Base-by-base conservation (phyloP, 306 rosid genomes). In the Inga laurina region DNA sequence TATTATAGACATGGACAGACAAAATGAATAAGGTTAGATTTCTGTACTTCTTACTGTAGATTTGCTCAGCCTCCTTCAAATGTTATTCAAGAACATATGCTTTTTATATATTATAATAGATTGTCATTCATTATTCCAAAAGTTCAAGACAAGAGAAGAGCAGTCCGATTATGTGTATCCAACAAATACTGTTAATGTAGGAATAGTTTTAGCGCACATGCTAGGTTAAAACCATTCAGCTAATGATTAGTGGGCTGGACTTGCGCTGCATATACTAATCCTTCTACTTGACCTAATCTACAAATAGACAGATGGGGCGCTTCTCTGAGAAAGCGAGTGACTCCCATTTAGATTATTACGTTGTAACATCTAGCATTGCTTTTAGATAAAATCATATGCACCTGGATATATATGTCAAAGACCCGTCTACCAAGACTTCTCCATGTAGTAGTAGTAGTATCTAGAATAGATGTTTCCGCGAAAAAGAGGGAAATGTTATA, bases 381-480 rank as follows among this genome's bases (percentile, higher is more conserved):
- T 39, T n/a, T n/a, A 10, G 34, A 32, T 37, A 69, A 72, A 67
- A 41, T 72, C 54, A 54, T 8, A 75, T 43, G 64, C 68, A 94
- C 98, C 97, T 94, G 97, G 68, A 93, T 81, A 85, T 93, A 91
- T 81, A 94, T 82, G 77, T 94, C 92, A 85, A 94, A 94, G 37
- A 93, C 88, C 18, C 94, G 89, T 79, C 86, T 90, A 54, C 93
- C 97, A 12, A 86, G 89, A 79, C 97, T 91, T 88, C 22, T 74
- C 98, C 98, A 93, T 4, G 87, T 34, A n/a, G 54, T 41, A 75
- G 85, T 13, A 74, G 85, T 4, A 70, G n/a, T n/a, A n/a, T 93
- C 84, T 14, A 15, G 69, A 76, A 91, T 73, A 81, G 81, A 81
- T 62, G 81, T 87, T 85, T 94, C 97, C 2, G 92, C 89, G 77